These are phyloP conservation scores for Macadamia integrifolia DNA, from an alignment of 164 flowering plant species.

Conservation along the genomic window DNA sequence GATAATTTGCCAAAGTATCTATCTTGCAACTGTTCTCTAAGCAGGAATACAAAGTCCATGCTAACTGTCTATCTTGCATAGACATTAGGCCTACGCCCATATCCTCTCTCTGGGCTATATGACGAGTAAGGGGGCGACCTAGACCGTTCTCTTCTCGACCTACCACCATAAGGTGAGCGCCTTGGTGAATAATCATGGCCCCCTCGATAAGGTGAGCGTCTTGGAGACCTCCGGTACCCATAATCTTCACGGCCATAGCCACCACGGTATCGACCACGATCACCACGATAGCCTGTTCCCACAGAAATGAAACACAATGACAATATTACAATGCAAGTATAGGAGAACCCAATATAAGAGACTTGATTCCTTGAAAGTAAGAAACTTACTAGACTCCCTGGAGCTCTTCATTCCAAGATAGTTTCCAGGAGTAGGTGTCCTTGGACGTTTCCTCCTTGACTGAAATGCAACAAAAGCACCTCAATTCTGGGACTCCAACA, in stretches of 20 bases:
- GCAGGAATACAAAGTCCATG: too few relatives aligned
- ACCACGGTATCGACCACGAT: conserved; percentile 43
- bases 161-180: conserved; percentile 55
- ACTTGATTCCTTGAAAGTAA: neutral
- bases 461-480: conserved; percentile 34
- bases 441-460: conserved; percentile 94
- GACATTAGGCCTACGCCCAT: conserved; percentile 38
- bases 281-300: conserved; percentile 43
- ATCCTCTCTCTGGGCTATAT: conserved; percentile 48
- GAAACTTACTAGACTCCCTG: conserved; percentile 55
- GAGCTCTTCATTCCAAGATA: conserved; percentile 82
- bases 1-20: too few relatives aligned
- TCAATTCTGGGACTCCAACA: conserved; percentile 6
- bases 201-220: conserved; percentile 66
- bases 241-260: conserved; percentile 38
- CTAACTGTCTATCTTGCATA: conserved; percentile 23
- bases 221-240: conserved; percentile 53
- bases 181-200: conserved; percentile 62
- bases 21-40: too few relatives aligned
- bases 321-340: neutral
- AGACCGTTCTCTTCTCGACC: conserved; percentile 64
- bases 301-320: neutral
- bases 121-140: conserved; percentile 54
- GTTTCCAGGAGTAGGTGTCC: conserved; percentile 99
- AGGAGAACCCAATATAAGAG: neutral